Base-by-base conservation (phyloP, 768 basidiomycete genomes). In the Lepiota venenata region DNA sequence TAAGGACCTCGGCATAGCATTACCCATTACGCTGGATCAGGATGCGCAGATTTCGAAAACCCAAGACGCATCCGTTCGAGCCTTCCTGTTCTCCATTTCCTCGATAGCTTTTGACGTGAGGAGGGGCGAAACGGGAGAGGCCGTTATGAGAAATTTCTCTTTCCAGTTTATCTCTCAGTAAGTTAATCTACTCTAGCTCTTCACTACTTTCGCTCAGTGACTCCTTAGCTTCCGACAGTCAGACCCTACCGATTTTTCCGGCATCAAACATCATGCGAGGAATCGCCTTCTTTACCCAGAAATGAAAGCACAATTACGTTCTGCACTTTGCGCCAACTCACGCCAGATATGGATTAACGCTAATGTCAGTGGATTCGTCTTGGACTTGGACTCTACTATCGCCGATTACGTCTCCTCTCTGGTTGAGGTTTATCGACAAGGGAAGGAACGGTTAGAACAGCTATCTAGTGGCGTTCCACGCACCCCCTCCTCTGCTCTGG, bases 111-210 rank as follows among this genome's bases (percentile, higher is more conserved):
- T 97, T 66, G 76, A 73, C 36, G 82, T 87, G 7, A 78, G 87
- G 59, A 82, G 82, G 21, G 90, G 87, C 22, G 88, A 93, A 64
- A 87, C 83, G 16, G 93, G 94, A 4, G 77, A 85, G 63, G 87
- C 87, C 42, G 74, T 73, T 8, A 85, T 97, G 68, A 74, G 78
- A 50, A 77, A 80, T 8, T 77, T 96, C 56, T 87, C 87, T 11
- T 84, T 97, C 66, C 93, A 95, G 68, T 97, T 98, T 67, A 79
- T 94, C 2, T 69, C 87, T 41, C 71, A 77, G 92, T 93, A 71
- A 60, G 81, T 63, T 32, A 32, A 32, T 32, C 8, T 32, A 32
- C 32, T 9, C 32, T 3, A 9, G 2, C 38, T 21, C 8, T 12
- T 15, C 52, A 37, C n/a, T 4, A 36, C n/a, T 45, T 43, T 16